phyloP scores from a whole-genome alignment of 805 yeast genomes.

The Grigorovia yakushimaensis region DNA sequence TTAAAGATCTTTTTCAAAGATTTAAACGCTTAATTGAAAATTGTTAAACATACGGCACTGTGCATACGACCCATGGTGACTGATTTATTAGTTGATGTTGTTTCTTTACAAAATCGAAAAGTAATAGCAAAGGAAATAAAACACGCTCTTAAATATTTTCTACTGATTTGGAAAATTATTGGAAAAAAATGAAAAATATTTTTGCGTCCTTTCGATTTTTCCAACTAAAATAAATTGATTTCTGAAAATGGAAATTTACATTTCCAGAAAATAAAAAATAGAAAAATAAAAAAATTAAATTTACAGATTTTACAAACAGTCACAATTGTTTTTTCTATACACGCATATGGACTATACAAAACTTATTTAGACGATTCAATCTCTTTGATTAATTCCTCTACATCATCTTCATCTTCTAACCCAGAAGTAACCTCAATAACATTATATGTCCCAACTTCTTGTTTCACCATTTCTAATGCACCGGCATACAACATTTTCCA shows the following conservation, averaged over 20 bases:
- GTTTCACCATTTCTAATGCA: slow-evolving; percentile 71
- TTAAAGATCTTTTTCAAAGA: too few species aligned
- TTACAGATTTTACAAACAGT: background rate
- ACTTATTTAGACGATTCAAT: slow-evolving; percentile 29
- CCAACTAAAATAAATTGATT: too few species aligned
- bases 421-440: slow-evolving; percentile 29
- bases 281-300: background rate
- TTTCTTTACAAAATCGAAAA: background rate
- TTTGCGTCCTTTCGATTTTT: too few species aligned
- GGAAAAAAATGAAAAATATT: background rate
- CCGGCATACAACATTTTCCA: slow-evolving; percentile 86
- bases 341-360: too few species aligned
- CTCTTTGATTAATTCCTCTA: slow-evolving; percentile 26
- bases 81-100: slow-evolving; percentile 29
- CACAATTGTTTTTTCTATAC: background rate
- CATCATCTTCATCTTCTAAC: slow-evolving; percentile 26
- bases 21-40: background rate
- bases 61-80: slow-evolving; percentile 99
- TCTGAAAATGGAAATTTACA: too few species aligned
- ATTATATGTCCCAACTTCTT: slow-evolving; percentile 63
- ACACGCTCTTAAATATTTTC: background rate
- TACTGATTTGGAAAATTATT: background rate
- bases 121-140: slow-evolving; percentile 3
- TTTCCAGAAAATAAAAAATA: background rate
- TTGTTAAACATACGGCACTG: slow-evolving; percentile 71